Conservation (phyloP, 257 asterid species). For the Solanum bulbocastanum region DNA sequence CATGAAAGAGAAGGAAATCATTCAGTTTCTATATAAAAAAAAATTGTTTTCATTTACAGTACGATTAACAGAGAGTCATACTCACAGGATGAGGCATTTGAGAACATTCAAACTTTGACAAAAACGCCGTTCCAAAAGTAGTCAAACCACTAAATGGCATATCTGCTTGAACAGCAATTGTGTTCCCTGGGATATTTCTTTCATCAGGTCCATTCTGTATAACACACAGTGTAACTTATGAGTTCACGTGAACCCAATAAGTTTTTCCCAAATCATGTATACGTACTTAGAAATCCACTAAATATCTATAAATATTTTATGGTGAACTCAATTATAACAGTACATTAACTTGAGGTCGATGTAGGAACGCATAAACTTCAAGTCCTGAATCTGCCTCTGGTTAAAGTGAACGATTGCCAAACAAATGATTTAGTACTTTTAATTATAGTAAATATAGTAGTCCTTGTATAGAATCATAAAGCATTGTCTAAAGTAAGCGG, state of each 20-base stretch:
- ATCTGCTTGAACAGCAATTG: constrained; percentile 94
- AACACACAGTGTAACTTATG: neutral
- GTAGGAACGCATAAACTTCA: neutral
- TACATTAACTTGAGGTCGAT: neutral
- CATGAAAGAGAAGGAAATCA: neutral
- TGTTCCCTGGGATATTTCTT: constrained; percentile 94
- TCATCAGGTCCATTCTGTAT: constrained; percentile 89
- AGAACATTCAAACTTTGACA: constrained; percentile 47
- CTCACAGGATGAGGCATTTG: constrained; percentile 47
- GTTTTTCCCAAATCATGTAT: neutral
- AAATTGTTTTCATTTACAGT: neutral
- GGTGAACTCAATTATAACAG: no score
- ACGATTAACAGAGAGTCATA: neutral
- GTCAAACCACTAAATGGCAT: constrained; percentile 94
- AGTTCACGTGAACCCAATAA: neutral
- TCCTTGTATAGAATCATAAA: no score
- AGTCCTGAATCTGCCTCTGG: rapidly evolving
- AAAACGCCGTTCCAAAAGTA: constrained; percentile 48
- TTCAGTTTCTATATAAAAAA: neutral
- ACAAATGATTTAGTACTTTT: neutral
- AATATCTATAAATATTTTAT: neutral
- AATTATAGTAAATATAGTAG: neutral
- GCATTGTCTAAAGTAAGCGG: neutral
- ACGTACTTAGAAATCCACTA: neutral
- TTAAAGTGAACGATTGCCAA: neutral